Conservation (phyloP, 768 basidiomycete genomes). For the Rhodotorula diobovata region DNA sequence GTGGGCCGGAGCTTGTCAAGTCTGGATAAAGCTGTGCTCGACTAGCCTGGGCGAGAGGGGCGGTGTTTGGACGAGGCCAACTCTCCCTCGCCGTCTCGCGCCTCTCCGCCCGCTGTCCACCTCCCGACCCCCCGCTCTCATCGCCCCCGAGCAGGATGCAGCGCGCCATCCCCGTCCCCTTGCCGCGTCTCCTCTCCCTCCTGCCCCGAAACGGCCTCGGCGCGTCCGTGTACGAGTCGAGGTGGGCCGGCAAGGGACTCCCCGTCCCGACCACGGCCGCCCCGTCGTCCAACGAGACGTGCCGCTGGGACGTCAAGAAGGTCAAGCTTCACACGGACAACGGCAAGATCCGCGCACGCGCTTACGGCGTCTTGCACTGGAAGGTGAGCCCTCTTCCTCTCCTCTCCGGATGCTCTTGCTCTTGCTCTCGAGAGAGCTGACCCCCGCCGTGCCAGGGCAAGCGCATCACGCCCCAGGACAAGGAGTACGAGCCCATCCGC, state of each 20-base stretch:
- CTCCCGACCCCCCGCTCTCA: background rate
- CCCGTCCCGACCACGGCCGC: conserved; percentile 19
- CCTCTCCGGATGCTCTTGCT: background rate
- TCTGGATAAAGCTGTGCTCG: no score
- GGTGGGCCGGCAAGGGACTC: conserved; percentile 26
- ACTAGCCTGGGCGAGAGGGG: no score
- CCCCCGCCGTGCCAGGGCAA: conserved; percentile 12
- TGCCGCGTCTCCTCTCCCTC: conserved; percentile 20
- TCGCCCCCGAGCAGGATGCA: background rate
- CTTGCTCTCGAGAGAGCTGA: background rate
- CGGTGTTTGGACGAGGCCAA: no score
- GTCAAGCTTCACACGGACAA: background rate
- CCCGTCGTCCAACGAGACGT: background rate
- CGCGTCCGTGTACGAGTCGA: conserved; percentile 6
- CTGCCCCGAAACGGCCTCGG: conserved; percentile 27
- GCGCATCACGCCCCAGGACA: conserved; percentile 12
- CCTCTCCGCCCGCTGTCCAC: background rate
- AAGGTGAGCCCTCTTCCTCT: conserved; percentile 6
- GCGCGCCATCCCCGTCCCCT: background rate
- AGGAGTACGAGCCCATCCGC: conserved; percentile 19
- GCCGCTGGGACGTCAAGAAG: conserved; percentile 29
- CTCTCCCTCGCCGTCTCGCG: no score
- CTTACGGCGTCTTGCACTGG: conserved; percentile 24
- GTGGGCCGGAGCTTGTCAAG: no score
- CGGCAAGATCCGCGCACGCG: background rate